Conservation (phyloP, 208 protist genomes). For the Crithidia expoeki region DNA sequence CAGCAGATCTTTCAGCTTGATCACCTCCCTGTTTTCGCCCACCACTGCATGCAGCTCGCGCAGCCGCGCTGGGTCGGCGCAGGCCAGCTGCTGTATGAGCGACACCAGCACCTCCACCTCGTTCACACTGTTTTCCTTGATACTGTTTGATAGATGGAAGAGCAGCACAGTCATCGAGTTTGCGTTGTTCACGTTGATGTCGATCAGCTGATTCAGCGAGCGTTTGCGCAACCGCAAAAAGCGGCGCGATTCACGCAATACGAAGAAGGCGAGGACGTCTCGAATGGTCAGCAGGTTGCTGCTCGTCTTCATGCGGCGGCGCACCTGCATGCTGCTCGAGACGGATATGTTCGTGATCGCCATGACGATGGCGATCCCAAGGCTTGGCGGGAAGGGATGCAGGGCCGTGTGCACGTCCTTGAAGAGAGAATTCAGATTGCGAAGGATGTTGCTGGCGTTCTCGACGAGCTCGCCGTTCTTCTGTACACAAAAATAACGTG, state of each 20-base stretch:
- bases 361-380: constrained; percentile 77
- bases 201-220: constrained; percentile 70
- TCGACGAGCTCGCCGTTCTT: constrained; percentile 38
- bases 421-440: constrained; percentile 80
- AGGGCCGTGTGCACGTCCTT: constrained; percentile 60
- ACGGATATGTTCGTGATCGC: constrained; percentile 87
- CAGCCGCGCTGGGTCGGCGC: constrained; percentile 45
- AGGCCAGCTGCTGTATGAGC: constrained; percentile 56
- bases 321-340: constrained; percentile 85
- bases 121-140: constrained; percentile 65
- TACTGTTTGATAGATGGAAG: constrained; percentile 42
- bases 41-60: constrained; percentile 51
- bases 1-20: constrained; percentile 53
- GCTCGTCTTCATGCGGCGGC: constrained; percentile 85
- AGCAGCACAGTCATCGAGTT: constrained; percentile 69
- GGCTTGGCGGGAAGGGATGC: constrained; percentile 54
- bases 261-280: constrained; percentile 66
- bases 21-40: constrained; percentile 31
- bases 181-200: constrained; percentile 65
- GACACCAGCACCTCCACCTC: constrained; percentile 70
- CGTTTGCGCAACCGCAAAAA: constrained; percentile 47
- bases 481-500: constrained; percentile 59
- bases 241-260: constrained; percentile 51
- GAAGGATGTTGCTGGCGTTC: constrained; percentile 70
- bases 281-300: constrained; percentile 81